Evolutionary conservation across 257 asterid species (phyloP), one percentile per base, ranked within the genome.

Genomic region (Eustoma russellianum): DNA sequence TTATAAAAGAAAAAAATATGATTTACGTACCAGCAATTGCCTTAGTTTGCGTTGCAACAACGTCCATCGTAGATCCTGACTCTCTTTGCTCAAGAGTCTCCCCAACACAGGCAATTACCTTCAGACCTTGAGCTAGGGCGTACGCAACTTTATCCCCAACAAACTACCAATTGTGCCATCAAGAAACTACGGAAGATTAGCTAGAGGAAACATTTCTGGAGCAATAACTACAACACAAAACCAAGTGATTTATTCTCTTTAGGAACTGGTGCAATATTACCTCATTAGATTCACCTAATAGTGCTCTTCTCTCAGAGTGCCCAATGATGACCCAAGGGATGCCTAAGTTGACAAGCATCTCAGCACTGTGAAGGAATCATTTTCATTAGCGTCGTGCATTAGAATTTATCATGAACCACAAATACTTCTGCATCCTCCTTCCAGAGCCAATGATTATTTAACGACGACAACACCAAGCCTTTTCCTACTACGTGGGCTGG

Each of bases 1-100:
- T 2, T 38, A 38, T 5, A 38, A 3, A 5, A 35, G 13, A 8
- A 17, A 10, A 15, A 48, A 30, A 13, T 15, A 28, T 34, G 56
- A 52, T 48, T 50, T 55, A 16, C 47, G 41, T 74, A 87, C 98
- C 98, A 80, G 98, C 95, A 70, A 92, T 85, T 28, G 97, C 99
- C 81, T 85, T 92, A 7, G 99, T 85, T 60, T 92, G 99, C 16
- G 95, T 91, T 53, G 99, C 86, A 69, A 92, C 97, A 46, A 92
- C 93, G 17, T 66, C 86, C 75, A 92, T 1, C 13, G 99, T 92
- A 12, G 95, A 72, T 75, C 99, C 99, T 17, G 95, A 73, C 69
- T 92, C 99, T 49, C 99, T 79, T 70, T 92, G 88, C 68, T 88
- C 95, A 74, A 92, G 99, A 56, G 99, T 82, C 88, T 92, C 99